phyloP scores from a whole-genome alignment of 176 grass and related monocot species.

The Eragrostis curvula region DNA sequence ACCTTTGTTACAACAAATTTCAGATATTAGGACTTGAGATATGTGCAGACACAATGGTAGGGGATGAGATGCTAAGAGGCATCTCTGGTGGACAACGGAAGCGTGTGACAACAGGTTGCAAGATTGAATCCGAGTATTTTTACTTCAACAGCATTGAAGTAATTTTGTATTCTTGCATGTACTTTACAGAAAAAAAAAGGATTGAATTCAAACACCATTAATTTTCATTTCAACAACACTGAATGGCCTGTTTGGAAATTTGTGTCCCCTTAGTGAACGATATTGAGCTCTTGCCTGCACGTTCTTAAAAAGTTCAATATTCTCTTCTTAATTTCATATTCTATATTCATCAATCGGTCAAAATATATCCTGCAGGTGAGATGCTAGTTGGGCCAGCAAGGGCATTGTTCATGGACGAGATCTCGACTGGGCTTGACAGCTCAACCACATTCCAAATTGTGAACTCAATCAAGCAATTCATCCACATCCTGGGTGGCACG shows the following conservation, averaged over 20 bases:
- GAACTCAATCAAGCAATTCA: background rate
- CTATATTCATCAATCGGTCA: background rate
- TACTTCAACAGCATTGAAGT: too few species aligned
- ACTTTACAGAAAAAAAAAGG: too few species aligned
- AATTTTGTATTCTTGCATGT: too few species aligned
- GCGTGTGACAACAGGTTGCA: slow-evolving; percentile 67
- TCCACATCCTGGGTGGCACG: slow-evolving; percentile 12
- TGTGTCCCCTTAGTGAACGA: background rate
- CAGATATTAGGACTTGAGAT: slow-evolving; percentile 89
- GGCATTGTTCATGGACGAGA: slow-evolving; percentile 4
- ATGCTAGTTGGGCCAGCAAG: slow-evolving; percentile 14
- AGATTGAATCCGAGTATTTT: too few species aligned
- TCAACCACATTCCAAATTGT: slow-evolving; percentile 16
- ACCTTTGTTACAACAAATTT: background rate
- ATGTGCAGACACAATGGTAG: slow-evolving; percentile 93
- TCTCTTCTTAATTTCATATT: background rate
- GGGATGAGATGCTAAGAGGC: slow-evolving; percentile 87
- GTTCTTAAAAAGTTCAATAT: background rate
- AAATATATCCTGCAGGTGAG: slow-evolving; percentile 3
- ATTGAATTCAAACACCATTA: background rate
- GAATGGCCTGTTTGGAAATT: background rate
- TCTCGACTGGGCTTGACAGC: slow-evolving; percentile 5
- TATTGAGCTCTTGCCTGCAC: background rate
- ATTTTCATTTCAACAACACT: background rate
- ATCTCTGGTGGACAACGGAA: slow-evolving; percentile 91